Evolutionary conservation across 352 stramenopile genomes (phyloP).

Genomic region (Phytophthora agathidicida): DNA sequence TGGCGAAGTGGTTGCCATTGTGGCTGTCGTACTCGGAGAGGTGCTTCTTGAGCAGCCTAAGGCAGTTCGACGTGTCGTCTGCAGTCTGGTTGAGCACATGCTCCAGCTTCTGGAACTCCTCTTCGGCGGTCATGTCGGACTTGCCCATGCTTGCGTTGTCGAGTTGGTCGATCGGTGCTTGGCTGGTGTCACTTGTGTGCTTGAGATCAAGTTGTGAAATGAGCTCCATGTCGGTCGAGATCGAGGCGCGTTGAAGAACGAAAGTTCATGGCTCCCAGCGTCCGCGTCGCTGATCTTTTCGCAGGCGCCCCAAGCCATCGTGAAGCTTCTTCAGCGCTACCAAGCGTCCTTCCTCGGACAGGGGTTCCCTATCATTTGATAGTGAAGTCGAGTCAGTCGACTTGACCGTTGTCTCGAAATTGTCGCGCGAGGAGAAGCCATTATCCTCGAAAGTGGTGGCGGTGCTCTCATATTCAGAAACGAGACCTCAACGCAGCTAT

Average conservation of each 20-base stretch:
- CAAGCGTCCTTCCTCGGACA: not conserved
- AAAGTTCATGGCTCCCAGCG: not conserved
- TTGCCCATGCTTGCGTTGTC: constrained; percentile 24
- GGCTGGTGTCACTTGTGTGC: constrained; percentile 18
- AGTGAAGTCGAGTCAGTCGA: too few relatives aligned
- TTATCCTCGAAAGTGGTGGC: not conserved
- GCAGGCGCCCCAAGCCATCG: too few relatives aligned
- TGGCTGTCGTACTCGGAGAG: constrained; percentile 32
- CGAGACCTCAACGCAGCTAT: not conserved
- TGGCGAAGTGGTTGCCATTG: constrained; percentile 35
- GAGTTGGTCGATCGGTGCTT: not conserved
- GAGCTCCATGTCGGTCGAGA: not conserved
- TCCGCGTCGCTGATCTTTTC: too few relatives aligned
- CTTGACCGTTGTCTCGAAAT: constrained; percentile 2
- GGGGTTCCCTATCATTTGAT: too few relatives aligned
- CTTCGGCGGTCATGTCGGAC: constrained; percentile 13
- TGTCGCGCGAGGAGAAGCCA: constrained; percentile 2
- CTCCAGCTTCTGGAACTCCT: constrained; percentile 36
- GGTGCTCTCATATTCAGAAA: constrained; percentile 8
- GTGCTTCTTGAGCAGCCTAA: constrained; percentile 31
- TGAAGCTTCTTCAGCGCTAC: not conserved
- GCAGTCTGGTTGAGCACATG: constrained; percentile 28
- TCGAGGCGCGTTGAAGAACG: not conserved
- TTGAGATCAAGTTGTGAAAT: constrained; percentile 31
- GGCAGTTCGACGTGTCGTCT: constrained; percentile 19